Conservation (phyloP, 83 land plant genomes). For the Picea abies region DNA sequence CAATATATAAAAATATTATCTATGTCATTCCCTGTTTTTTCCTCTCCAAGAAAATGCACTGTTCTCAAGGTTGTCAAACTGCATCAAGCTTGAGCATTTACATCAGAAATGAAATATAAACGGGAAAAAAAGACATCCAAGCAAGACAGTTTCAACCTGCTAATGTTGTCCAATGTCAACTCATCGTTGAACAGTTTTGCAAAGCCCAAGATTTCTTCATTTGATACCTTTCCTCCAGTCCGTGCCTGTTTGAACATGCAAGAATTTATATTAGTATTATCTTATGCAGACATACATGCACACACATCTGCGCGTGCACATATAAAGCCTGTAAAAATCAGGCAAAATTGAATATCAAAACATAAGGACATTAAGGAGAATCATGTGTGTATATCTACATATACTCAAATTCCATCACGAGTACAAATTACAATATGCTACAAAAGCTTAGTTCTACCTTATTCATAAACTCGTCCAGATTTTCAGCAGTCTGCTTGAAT, state of each 20-base stretch:
- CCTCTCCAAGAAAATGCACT: neutral
- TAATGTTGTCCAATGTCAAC: conserved; percentile 93
- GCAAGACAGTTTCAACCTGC: conserved; percentile 58
- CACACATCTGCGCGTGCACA: too few relatives aligned
- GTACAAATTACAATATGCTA: neutral
- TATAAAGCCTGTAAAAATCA: too few relatives aligned
- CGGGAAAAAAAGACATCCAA: neutral
- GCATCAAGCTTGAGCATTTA: neutral
- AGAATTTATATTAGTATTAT: neutral
- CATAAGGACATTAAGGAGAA: neutral
- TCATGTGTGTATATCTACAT: neutral
- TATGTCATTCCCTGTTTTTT: neutral
- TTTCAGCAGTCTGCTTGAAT: conserved; percentile 79
- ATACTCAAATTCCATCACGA: neutral
- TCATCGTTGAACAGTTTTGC: conserved; percentile 98
- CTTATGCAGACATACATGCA: too few relatives aligned
- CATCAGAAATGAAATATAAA: neutral
- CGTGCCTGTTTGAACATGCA: neutral
- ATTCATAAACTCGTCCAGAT: conserved; percentile 86
- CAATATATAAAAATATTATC: neutral
- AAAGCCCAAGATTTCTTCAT: conserved; percentile 76
- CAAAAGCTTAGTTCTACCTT: conserved; percentile 41
- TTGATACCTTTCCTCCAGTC: neutral
- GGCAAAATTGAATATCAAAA: neutral
- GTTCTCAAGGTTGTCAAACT: neutral